Evolutionary conservation across 2,329 filamentous ascomycete species (phyloP).

Genomic region (Magnaporthiopsis poae): DNA sequence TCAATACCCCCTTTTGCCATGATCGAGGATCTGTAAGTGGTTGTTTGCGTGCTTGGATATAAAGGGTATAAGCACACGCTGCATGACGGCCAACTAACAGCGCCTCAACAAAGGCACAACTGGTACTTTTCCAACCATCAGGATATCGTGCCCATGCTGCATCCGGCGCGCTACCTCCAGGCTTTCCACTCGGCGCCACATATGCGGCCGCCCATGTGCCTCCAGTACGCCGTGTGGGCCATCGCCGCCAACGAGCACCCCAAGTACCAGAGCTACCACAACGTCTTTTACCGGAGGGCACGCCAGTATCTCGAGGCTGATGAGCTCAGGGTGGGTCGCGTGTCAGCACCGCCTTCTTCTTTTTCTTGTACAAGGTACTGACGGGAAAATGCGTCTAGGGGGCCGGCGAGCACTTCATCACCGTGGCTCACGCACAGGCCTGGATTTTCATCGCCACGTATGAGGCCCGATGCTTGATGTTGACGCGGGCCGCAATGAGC

Average conservation of each 20-base stretch:
- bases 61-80: no score
- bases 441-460: conserved; percentile 67
- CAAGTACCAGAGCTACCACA: conserved; percentile 62
- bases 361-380: no score
- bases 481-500: conserved; percentile 78
- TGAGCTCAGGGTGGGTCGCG: conserved; percentile 58
- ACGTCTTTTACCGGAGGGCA: conserved; percentile 71
- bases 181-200: conserved; percentile 62
- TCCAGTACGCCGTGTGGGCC: conserved; percentile 85
- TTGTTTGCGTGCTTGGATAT: not conserved
- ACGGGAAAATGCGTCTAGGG: conserved; percentile 32
- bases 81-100: not conserved
- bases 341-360: no score
- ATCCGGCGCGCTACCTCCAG: conserved; percentile 64
- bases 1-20: conserved; percentile 67
- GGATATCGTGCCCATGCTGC: conserved; percentile 64
- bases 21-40: conserved; percentile 67
- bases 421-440: conserved; percentile 67
- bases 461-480: conserved; percentile 77
- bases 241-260: conserved; percentile 61
- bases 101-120: conserved; percentile 43
- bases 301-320: conserved; percentile 75
- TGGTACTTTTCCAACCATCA: conserved; percentile 70
- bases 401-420: conserved; percentile 69
- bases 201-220: conserved; percentile 68